A percentile compares a stretch with the other conserved stretches of the same genome.
These are phyloP conservation scores for Arabidopsis arenosa DNA, from an alignment of 345 rosid species.

Conservation along the genomic window DNA sequence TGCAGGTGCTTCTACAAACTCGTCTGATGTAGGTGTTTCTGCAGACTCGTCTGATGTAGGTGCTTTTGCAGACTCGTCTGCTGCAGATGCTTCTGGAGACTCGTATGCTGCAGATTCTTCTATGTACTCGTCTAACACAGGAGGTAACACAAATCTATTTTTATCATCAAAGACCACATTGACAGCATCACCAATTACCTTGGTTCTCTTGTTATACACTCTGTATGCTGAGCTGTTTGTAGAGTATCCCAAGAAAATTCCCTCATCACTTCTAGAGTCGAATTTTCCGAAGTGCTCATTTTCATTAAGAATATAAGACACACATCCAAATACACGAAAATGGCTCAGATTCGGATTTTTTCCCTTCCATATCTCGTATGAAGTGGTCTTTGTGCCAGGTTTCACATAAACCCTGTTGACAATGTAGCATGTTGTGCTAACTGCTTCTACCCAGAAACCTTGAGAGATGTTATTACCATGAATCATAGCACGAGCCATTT, in stretches of 20 bases:
- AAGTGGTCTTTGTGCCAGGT: background rate
- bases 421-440: background rate
- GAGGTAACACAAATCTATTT: too few species aligned
- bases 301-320: background rate
- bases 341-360: background rate
- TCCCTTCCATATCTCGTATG: background rate
- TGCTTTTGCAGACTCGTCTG: too few species aligned
- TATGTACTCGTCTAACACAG: too few species aligned
- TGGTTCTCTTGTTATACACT: too few species aligned
- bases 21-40: too few species aligned
- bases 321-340: background rate
- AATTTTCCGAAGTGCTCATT: background rate
- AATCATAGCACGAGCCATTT: background rate
- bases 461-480: fast-evolving
- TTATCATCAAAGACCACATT: too few species aligned
- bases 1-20: too few species aligned
- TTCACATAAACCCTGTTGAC: background rate
- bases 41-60: too few species aligned
- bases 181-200: too few species aligned
- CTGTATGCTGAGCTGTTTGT: background rate
- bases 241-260: background rate
- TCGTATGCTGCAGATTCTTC: too few species aligned
- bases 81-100: too few species aligned
- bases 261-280: background rate
- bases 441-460: background rate